Base-by-base conservation (phyloP, 495 filamentous ascomycete genomes). In the Hypoxylon trugodes region DNA sequence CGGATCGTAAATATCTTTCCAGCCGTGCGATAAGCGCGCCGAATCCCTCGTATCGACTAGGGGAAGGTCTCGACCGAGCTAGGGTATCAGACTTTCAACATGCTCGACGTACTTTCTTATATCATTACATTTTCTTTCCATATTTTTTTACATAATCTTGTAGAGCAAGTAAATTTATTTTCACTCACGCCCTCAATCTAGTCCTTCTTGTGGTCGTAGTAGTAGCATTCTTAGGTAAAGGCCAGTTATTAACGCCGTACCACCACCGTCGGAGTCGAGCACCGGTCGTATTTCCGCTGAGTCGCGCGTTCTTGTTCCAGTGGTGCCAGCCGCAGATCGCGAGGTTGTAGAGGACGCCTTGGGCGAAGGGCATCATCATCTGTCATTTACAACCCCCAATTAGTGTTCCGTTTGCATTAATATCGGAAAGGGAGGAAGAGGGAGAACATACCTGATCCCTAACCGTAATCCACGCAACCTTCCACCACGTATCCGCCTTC, bases 181-280 rank as follows among this genome's bases (percentile, higher is more conserved):
- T n/a, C n/a, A n/a, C n/a, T 46, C 42, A 46, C 42, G 24, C 9
- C 42, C 42, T 46, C 42, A 46, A 22, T 25, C 24, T 42, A 16
- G 18, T 10, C 38, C 24, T 16, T 42, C 4, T 22, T 22, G 16
- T 3, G 9, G 2, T 4, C 24, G 38, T 12, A 16, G 13, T 3
- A 21, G 38, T 12, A 6, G 18, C 13, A n/a, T 21, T 16, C 19
- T 45, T 6, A 40, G 33, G 56, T 52, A 50, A 85, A 85, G 81
- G 78, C 93, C 93, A 97, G 65, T 93, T 90, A 62, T 96, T 96
- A 0, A 95, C 90, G 24, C 81, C 84, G 74, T 90, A 97, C 93
- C 93, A 97, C 93, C 93, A 97, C 51, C 91, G 75, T 57, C 93
- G 79, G 10, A 93, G 70, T 59, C 81, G 80, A 21, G 88, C 90